Percentiles rank a stretch among this genome's conserved stretches.
Evolutionary conservation across 225 moss, liverwort and hornwort species (phyloP).

Genomic region (Pseudisothecium myosuroides): DNA sequence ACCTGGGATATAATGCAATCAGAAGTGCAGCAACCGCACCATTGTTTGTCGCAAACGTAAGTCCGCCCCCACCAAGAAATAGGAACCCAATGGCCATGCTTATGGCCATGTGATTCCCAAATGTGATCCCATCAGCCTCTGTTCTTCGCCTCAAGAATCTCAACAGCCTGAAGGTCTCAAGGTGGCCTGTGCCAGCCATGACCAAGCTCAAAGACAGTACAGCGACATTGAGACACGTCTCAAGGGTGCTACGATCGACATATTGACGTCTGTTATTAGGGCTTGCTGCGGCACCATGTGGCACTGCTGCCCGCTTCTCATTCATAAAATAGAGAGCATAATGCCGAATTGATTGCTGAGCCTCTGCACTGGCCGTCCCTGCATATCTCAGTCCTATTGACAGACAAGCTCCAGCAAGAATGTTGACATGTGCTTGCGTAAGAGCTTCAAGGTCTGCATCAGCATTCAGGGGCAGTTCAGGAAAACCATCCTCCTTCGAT

Average conservation of each 20-base stretch:
- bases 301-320: conserved; percentile 73
- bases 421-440: conserved; percentile 92
- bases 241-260: conserved; percentile 85
- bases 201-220: conserved; percentile 94
- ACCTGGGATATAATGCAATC: conserved; percentile 89
- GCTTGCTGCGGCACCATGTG: conserved; percentile 36
- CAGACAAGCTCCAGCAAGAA: conserved; percentile 94
- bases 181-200: conserved; percentile 96
- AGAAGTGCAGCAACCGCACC: conserved; percentile 92
- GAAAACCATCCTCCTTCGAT: conserved; percentile 40
- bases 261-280: conserved; percentile 43
- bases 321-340: conserved; percentile 85
- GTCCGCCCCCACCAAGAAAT: conserved; percentile 86
- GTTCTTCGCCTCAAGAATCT: conserved; percentile 82
- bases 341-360: conserved; percentile 63
- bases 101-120: conserved; percentile 95
- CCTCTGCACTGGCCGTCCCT: conserved; percentile 86
- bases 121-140: conserved; percentile 78
- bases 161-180: conserved; percentile 80
- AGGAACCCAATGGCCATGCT: conserved; percentile 95
- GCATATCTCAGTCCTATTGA: conserved; percentile 89
- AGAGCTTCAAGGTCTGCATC: conserved; percentile 95
- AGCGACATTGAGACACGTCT: conserved; percentile 88
- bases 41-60: conserved; percentile 89
- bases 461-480: conserved; percentile 58